These are phyloP conservation scores for Rubia tinctorum DNA, from an alignment of 305 asterid species.

Conservation along the genomic window DNA sequence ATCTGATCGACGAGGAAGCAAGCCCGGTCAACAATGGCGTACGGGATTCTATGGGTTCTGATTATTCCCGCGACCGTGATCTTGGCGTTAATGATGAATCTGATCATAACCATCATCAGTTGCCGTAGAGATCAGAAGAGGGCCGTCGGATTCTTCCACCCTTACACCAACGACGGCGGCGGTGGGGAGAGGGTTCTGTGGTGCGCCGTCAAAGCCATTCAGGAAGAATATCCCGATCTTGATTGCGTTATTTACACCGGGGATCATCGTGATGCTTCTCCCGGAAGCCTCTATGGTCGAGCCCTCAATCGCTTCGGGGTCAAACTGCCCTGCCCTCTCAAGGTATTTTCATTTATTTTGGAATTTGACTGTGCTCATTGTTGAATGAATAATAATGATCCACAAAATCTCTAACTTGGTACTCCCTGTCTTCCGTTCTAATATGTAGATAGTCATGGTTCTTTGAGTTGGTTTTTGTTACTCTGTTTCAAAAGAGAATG, in stretches of 20 bases:
- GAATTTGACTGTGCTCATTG: no score
- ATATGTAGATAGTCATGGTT: no score
- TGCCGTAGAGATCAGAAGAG: constrained; percentile 48
- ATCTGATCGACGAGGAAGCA: background rate
- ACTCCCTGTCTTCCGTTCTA: no score
- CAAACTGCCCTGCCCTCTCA: constrained; percentile 48
- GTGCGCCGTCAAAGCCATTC: constrained; percentile 95
- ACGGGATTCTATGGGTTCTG: constrained; percentile 18
- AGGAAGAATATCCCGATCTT: constrained; percentile 71
- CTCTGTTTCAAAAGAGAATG: background rate
- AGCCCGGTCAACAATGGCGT: constrained; percentile 21
- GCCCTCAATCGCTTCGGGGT: constrained; percentile 89
- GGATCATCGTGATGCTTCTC: constrained; percentile 68
- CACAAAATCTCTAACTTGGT: no score
- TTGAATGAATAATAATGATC: no score
- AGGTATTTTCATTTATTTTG: constrained; percentile 34
- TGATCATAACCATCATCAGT: constrained; percentile 29
- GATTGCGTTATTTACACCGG: constrained; percentile 80
- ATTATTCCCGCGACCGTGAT: constrained; percentile 27
- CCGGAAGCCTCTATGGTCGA: constrained; percentile 60
- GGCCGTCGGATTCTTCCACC: constrained; percentile 41
- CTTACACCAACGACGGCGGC: constrained; percentile 71
- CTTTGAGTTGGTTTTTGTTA: no score
- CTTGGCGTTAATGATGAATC: constrained; percentile 28
- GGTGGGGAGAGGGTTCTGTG: constrained; percentile 95